Evolutionary conservation across 1,284 basidiomycete species (phyloP).

Genomic region (Irpex sp.): DNA sequence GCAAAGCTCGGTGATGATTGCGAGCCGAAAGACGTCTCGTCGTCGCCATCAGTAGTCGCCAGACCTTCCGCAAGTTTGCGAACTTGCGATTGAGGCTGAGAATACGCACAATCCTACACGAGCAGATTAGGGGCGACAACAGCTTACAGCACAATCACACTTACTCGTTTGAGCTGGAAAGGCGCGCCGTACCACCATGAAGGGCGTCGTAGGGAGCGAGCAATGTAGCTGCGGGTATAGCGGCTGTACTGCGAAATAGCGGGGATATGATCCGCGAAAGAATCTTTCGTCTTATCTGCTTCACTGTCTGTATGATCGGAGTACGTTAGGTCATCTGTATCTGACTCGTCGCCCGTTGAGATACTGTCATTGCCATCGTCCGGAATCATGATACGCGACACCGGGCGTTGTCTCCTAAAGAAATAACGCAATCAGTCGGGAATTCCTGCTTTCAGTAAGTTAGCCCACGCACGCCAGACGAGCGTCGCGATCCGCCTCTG

Average conservation of each 20-base stretch:
- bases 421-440: not conserved
- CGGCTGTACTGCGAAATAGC: constrained; percentile 19
- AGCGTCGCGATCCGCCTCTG: constrained; percentile 64
- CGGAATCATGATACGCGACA: constrained; percentile 17
- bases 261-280: constrained; percentile 14
- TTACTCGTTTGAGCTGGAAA: constrained; percentile 31
- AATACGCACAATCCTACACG: not conserved
- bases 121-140: not conserved
- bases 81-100: not conserved
- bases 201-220: constrained; percentile 22
- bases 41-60: not conserved
- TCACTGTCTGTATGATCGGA: constrained; percentile 7
- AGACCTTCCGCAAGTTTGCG: not conserved
- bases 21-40: not conserved
- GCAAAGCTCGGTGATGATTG: constrained; percentile 8
- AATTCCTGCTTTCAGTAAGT: not conserved
- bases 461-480: constrained; percentile 51
- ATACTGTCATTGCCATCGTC: constrained; percentile 48
- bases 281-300: constrained; percentile 8
- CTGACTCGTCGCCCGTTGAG: constrained; percentile 74
- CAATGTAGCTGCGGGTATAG: constrained; percentile 30
- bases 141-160: not conserved
- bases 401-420: constrained; percentile 49
- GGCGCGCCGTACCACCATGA: constrained; percentile 35
- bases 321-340: constrained; percentile 50